These are phyloP conservation scores for Boletus rubescentipes DNA, from an alignment of 768 basidiomycete genomes.

Conservation along the genomic window DNA sequence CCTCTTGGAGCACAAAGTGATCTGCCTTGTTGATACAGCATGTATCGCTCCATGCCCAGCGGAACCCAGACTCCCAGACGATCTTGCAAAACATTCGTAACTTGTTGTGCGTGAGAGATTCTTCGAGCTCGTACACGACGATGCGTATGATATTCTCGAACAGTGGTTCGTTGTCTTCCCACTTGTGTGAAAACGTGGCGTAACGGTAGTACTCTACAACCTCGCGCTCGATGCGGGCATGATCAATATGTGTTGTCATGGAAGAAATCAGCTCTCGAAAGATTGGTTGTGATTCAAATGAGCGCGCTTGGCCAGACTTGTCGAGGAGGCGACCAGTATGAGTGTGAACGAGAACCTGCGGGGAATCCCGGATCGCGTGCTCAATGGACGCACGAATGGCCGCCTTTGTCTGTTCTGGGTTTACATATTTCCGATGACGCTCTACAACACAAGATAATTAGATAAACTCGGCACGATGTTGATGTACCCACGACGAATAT, in stretches of 20 bases:
- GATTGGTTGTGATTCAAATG: not conserved
- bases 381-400: not conserved
- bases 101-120: not conserved
- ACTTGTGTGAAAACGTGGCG: not conserved
- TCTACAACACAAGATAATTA: not conserved
- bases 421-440: not conserved
- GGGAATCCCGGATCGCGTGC: not conserved
- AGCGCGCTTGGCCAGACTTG: not conserved
- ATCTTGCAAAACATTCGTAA: not conserved
- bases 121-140: not conserved
- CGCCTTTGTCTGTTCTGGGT: not conserved
- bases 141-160: not conserved
- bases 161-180: not conserved
- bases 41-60: slow-evolving; percentile 1
- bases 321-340: not conserved
- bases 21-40: not conserved
- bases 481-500: not conserved
- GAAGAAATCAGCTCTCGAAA: not conserved
- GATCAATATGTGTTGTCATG: not conserved
- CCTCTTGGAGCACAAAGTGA: not conserved
- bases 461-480: not conserved
- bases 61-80: not conserved
- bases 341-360: not conserved
- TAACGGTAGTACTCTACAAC: not conserved
- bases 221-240: not conserved